Evolutionary conservation across 345 rosid genomes (phyloP), one percentile per base, ranked within the genome.

Genomic region (Sonneratia alba): DNA sequence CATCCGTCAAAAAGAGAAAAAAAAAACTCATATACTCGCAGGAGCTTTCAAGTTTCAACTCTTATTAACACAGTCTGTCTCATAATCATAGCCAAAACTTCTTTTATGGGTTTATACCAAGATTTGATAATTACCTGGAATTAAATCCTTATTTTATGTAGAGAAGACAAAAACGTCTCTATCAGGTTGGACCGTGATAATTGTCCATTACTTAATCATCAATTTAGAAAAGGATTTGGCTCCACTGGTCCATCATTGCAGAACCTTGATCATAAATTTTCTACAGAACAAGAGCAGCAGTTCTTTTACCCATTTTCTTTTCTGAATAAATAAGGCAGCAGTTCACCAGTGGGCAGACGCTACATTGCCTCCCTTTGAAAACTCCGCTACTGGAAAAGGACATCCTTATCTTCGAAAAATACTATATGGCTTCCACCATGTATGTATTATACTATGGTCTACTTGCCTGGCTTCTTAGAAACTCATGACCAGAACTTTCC

Each of bases 151-250:
- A 68, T 72, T 64, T n/a, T 27, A 36, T 19, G 16, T 66, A 74
- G 27, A 45, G 79, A 15, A 53, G 48, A 48, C 40, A 45, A 53
- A 22, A 24, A 70, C 32, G 73, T 59, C 67, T 37, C 11, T 7
- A n/a, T 56, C 71, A 27, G 72, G 36, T 68, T 64, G 71, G 73
- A 37, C 72, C 76, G 53, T 68, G 72, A 74, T 63, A 38, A 68
- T 75, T 51, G 14, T 34, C 57, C n/a, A 38, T 37, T 2, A 48
- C 15, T 67, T 24, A 21, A 53, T 61, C 42, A 68, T 40, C 49
- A 38, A 67, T 45, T 19, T 24, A 10, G 48, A 67, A 19, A 22
- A 45, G 43, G 45, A 51, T 22, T 67, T 62, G 61, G 51, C 40
- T 34, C 37, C 56, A 38, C 57, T 72, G 69, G 24, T 18, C 61